Base-by-base conservation (phyloP, 768 basidiomycete species). In the Grammothele lineata region DNA sequence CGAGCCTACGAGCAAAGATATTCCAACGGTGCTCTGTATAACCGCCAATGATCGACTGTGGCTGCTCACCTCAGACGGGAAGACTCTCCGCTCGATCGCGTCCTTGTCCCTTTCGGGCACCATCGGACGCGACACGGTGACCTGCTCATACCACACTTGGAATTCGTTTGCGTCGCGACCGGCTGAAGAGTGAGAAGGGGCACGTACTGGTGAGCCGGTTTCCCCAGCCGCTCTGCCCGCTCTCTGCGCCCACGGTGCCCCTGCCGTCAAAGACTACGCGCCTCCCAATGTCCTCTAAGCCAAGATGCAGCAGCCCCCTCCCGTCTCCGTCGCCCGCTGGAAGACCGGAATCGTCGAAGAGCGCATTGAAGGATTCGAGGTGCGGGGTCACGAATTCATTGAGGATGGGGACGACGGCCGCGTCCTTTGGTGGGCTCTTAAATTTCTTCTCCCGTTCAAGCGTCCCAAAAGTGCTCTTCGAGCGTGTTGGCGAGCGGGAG, bases 331-430 rank as follows among this genome's bases (percentile, higher is more conserved):
- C 83, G 9, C 85, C 84, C 37, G 74, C 61, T 47, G 84, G 80
- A 45, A 88, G 64, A n/a, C 87, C 87, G 43, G 87, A 84, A 64
- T 95, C 92, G 60, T 97, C 94, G 64, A 97, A 94, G 22, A 99
- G 77, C 14, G 92, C 85, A 66, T 98, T 95, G 76, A 99, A 98
- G 32, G 90, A 92, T 65, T 97, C 88, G 52, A 98, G 80, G 63
- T 97, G 94, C 5, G 96, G 95, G 19, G 80, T 71, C 44, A 97
- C 92, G 58, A 97, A 90, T 67, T 95, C 90, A 57, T 96, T 91
- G 50, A 98, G 74, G 43, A 88, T 87, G 17, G 81, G 81, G 54
- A 89, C 81, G 11, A 83, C 80, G 19, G 87, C 77, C 18, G 78
- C 79, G 34, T 78, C 67, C 55, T 75, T 73, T 22, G 86, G 75